phyloP scores from a whole-genome alignment of 2,329 filamentous ascomycete species.

The Calonectria multiphialidica region DNA sequence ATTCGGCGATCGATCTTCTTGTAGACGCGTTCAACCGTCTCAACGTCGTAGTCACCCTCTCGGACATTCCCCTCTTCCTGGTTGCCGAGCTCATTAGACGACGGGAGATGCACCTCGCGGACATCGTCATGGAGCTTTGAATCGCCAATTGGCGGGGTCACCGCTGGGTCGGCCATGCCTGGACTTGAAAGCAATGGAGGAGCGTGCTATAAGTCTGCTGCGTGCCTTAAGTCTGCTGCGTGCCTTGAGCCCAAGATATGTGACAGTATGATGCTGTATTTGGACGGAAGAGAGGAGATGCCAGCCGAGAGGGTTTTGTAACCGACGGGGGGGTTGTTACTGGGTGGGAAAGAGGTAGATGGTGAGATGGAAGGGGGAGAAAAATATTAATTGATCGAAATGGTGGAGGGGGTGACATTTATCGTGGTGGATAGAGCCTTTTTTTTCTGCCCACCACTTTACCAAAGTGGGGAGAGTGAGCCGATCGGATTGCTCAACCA shows the following conservation, averaged over 20 bases:
- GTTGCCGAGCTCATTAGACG: constrained; percentile 38
- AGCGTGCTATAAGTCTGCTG: constrained; percentile 60
- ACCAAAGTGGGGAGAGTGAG: constrained; percentile 8
- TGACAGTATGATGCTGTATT: not conserved
- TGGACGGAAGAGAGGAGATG: constrained; percentile 20
- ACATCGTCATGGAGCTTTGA: constrained; percentile 43
- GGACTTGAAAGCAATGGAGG: constrained; percentile 64
- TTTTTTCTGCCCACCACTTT: constrained; percentile 11
- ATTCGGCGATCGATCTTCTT: constrained; percentile 70
- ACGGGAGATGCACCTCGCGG: constrained; percentile 33
- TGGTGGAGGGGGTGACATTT: constrained; percentile 14
- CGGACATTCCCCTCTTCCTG: constrained; percentile 48
- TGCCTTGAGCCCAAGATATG: constrained; percentile 6
- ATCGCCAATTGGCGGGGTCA: constrained; percentile 47
- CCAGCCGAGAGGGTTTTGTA: constrained; percentile 16
- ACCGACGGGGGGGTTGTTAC: not conserved
- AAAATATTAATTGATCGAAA: not conserved
- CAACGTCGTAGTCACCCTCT: constrained; percentile 59
- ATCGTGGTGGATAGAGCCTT: constrained; percentile 14
- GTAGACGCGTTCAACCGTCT: constrained; percentile 68
- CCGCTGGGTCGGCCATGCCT: constrained; percentile 58
- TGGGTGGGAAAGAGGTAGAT: not conserved
- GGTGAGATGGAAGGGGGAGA: not conserved
- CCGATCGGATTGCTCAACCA: constrained; percentile 1
- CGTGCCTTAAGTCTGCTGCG: constrained; percentile 57